Evolutionary conservation across 23 red algal species (phyloP).

Genomic region (Gracilaria gracilis): DNA sequence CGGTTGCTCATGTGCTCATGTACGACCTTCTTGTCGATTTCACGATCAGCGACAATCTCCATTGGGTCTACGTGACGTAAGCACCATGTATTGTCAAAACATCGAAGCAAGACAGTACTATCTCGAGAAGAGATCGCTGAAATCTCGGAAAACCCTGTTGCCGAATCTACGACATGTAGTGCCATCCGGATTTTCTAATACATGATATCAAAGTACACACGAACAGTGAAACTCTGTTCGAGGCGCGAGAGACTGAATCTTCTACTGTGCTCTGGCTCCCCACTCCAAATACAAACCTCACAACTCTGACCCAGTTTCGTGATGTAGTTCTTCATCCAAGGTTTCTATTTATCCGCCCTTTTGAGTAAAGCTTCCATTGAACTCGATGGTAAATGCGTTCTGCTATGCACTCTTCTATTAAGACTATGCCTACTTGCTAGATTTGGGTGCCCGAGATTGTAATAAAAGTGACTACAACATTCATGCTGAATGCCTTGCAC

Average conservation of each 20-base stretch:
- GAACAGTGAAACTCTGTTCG: background rate
- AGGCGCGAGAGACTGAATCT: background rate
- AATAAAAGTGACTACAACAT: too few species aligned
- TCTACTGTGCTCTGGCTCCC: background rate
- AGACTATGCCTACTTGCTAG: too few species aligned
- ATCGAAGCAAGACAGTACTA: background rate
- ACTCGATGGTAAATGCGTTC: too few species aligned
- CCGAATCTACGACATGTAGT: background rate
- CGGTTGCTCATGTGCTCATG: background rate
- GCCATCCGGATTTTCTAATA: background rate
- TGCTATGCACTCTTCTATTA: too few species aligned
- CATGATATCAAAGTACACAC: background rate
- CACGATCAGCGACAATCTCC: background rate
- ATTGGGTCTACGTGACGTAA: background rate
- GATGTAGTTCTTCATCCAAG: background rate
- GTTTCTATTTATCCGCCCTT: too few species aligned
- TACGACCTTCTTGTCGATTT: background rate
- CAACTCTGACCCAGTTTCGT: background rate
- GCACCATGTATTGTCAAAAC: background rate
- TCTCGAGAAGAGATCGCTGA: background rate
- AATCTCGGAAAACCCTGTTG: constrained; percentile 27
- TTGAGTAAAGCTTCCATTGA: too few species aligned
- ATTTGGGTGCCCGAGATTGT: too few species aligned
- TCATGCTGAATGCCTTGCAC: too few species aligned
- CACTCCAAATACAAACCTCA: background rate